A percentile compares a stretch with the other conserved stretches of the same genome.
phyloP scores from a whole-genome alignment of 2,329 filamentous ascomycete species.

The Mycosphaerella sp. region DNA sequence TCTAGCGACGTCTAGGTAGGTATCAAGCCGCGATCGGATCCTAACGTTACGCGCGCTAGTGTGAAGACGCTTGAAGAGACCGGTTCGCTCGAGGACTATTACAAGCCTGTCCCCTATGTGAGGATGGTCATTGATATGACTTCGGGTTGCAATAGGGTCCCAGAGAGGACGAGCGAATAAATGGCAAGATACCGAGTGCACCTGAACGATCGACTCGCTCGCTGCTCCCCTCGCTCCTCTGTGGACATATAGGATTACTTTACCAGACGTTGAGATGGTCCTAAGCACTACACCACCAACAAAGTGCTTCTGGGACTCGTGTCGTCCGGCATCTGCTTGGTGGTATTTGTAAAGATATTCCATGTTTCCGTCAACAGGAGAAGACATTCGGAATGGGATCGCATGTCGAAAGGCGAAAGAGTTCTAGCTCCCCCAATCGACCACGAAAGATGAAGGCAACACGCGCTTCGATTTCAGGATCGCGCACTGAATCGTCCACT shows the following conservation, averaged over 20 bases:
- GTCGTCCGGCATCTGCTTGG: conserved; percentile 43
- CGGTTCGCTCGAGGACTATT: conserved; percentile 36
- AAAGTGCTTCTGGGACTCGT: conserved; percentile 48
- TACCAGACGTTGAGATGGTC: conserved; percentile 52
- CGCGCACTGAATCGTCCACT: conserved; percentile 17
- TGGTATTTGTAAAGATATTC: conserved; percentile 49
- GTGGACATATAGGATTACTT: conserved; percentile 23
- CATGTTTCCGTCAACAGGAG: conserved; percentile 48
- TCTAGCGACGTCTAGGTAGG: conserved; percentile 6
- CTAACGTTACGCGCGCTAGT: conserved; percentile 15
- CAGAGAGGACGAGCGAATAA: conserved; percentile 51
- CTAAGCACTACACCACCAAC: conserved; percentile 51
- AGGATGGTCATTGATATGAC: conserved; percentile 54
- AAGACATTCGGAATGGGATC: conserved; percentile 41
- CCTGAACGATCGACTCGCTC: too few species aligned
- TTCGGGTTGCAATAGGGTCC: conserved; percentile 51
- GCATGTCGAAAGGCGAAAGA: conserved; percentile 45
- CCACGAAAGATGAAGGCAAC: conserved; percentile 37
- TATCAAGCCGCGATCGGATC: conserved; percentile 18
- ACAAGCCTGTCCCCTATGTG: conserved; percentile 52
- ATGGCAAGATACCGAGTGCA: conserved; percentile 41
- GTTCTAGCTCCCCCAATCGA: conserved; percentile 40
- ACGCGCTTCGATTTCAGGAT: conserved; percentile 40
- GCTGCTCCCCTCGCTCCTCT: too few species aligned
- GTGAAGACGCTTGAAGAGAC: conserved; percentile 33